Conservation (phyloP, 768 basidiomycete genomes). For the Mycena indigotica region DNA sequence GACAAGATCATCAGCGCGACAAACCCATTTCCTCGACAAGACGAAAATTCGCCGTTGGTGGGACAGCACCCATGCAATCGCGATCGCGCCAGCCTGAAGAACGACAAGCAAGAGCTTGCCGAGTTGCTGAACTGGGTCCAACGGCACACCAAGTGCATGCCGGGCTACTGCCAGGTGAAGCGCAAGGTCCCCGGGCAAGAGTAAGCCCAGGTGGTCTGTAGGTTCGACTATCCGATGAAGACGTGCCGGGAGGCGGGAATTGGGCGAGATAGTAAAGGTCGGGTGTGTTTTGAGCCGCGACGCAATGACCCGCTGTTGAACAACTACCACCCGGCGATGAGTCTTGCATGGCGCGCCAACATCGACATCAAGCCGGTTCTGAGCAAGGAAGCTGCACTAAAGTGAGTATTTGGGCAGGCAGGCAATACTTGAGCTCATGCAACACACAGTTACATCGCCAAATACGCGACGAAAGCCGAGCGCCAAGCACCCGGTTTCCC, state of each 20-base stretch:
- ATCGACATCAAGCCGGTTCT: slow-evolving; percentile 27
- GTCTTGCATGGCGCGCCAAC: slow-evolving; percentile 27
- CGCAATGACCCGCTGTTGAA: slow-evolving; percentile 26
- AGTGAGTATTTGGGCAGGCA: slow-evolving; percentile 2
- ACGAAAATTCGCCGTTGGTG: no score
- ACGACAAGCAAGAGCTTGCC: no score
- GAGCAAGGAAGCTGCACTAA: slow-evolving; percentile 16
- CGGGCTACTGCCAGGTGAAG: no score
- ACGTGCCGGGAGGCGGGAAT: slow-evolving; percentile 3
- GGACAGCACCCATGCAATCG: no score
- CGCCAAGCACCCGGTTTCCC: slow-evolving; percentile 22
- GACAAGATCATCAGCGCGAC: no score
- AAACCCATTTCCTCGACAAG: no score
- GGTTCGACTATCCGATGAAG: slow-evolving; percentile 6
- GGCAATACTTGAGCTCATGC: neutral
- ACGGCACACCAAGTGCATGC: no score
- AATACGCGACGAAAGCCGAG: slow-evolving; percentile 18
- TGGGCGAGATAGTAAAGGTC: slow-evolving; percentile 11
- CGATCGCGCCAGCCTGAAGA: no score
- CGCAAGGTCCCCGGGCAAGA: no score
- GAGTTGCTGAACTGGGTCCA: no score
- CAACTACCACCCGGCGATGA: slow-evolving; percentile 22
- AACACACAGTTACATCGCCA: slow-evolving; percentile 17
- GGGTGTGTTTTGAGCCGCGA: slow-evolving; percentile 9
- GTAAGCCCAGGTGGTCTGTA: no score